Evolutionary conservation across 179 eudicot species (phyloP), one percentile per base, ranked within the genome.

Genomic region (Beta lomatogona): DNA sequence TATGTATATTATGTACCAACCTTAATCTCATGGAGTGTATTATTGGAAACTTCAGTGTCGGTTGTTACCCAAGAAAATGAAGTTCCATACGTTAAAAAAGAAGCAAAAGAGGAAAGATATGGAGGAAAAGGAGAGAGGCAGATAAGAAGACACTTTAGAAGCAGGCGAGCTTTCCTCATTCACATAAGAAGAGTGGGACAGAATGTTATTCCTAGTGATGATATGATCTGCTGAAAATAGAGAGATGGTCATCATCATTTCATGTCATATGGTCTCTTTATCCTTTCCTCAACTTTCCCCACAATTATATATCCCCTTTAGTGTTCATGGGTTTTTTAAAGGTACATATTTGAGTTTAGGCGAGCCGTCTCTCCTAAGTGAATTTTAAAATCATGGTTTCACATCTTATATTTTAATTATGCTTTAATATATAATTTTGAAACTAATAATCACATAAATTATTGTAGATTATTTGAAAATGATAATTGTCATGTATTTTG

Each of bases 221-320:
- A 55, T 60, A 67, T 63, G 21, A 72, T 72, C 48, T 48, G 61
- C 50, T 61, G 46, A 74, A 31, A 3, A 64, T 13, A 57, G 4
- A 22, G 75, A 53, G 25, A 69, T 72, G 36, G 78, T 73, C 79
- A 46, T 78, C 71, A 78, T 78, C 82, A 82, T 82, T 59, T 70
- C 77, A 78, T 78, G 72, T 65, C 75, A 72, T 82, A 82, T 71
- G 81, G 44, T 57, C 77, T 64, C 74, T 71, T 78, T 64, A 44
- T 65, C n/a, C 85, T 73, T 82, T 82, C 44, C 81, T 25, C 12
- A 61, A 82, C 28, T 52, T 77, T 77, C 36, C 36, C n/a, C n/a
- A 21, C 48, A 52, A 69, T 11, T 31, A 54, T 36, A 36, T 36
- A 36, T 71, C 28, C 22, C 21, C 68, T 64, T 72, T 53, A 36